Evolutionary conservation across 2,329 filamentous ascomycete species (phyloP).

Genomic region (Exophiala spinifera): DNA sequence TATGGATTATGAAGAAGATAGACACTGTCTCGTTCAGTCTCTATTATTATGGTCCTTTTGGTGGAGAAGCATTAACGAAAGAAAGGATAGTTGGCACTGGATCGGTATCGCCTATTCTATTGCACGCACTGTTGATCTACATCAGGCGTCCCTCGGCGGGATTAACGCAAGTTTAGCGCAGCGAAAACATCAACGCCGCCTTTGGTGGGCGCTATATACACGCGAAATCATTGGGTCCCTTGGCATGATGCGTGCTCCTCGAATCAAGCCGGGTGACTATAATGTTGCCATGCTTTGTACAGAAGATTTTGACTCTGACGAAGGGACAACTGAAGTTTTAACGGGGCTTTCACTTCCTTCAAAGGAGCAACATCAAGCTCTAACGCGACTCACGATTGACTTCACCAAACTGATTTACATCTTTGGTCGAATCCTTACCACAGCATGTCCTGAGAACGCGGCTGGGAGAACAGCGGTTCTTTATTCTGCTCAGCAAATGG

Average conservation of each 20-base stretch:
- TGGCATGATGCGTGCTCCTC: slow-evolving; percentile 61
- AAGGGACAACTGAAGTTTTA: not conserved
- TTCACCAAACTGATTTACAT: slow-evolving; percentile 5
- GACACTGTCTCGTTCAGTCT: slow-evolving; percentile 83
- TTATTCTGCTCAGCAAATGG: slow-evolving; percentile 9
- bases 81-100: slow-evolving; percentile 98
- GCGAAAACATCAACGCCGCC: not conserved
- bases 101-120: slow-evolving; percentile 89
- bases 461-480: slow-evolving; percentile 5
- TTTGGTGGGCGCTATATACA: slow-evolving; percentile 12
- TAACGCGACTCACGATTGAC: slow-evolving; percentile 1
- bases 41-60: slow-evolving; percentile 92
- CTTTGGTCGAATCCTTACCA: slow-evolving; percentile 4
- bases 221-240: slow-evolving; percentile 7
- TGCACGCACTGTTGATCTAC: slow-evolving; percentile 76
- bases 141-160: not conserved
- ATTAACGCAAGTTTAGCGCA: not conserved
- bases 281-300: slow-evolving; percentile 85
- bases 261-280: slow-evolving; percentile 89
- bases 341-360: not conserved
- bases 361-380: not conserved
- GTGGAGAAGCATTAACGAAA: slow-evolving; percentile 93
- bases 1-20: slow-evolving; percentile 88
- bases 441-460: slow-evolving; percentile 6
- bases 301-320: slow-evolving; percentile 73